A percentile compares a stretch with the other conserved stretches of the same genome.
These are phyloP conservation scores for Euphorbia schlechtendalii DNA, from an alignment of 441 rosid species.

Conservation along the genomic window DNA sequence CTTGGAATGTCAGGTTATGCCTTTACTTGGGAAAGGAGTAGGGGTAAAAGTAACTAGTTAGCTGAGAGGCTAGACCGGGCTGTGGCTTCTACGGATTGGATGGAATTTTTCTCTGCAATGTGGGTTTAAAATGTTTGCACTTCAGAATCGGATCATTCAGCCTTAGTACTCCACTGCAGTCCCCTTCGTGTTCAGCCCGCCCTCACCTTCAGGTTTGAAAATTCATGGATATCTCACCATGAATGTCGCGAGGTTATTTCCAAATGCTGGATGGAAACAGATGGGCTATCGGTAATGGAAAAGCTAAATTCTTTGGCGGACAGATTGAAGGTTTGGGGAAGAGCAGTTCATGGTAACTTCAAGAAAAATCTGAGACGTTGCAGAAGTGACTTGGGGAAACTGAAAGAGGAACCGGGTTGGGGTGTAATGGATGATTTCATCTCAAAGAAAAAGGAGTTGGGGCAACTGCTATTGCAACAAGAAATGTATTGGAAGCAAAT, in stretches of 20 bases:
- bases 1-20: background rate
- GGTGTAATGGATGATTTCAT: background rate
- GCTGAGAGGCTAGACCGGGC: background rate
- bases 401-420: background rate
- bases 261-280: background rate
- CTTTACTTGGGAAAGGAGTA: background rate
- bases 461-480: background rate
- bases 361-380: background rate
- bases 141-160: background rate
- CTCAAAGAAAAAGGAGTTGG: background rate
- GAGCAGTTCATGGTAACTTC: background rate
- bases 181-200: background rate
- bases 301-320: background rate
- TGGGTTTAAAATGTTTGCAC: background rate
- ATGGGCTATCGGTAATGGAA: background rate
- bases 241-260: background rate
- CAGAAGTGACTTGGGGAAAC: background rate
- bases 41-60: background rate
- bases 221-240: background rate
- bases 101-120: background rate
- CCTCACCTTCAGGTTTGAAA: background rate
- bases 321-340: background rate
- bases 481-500: background rate
- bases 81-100: background rate
- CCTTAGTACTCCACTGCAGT: background rate